Conservation (phyloP, 2,329 filamentous ascomycete genomes). For the Sclerotinia spermophila region DNA sequence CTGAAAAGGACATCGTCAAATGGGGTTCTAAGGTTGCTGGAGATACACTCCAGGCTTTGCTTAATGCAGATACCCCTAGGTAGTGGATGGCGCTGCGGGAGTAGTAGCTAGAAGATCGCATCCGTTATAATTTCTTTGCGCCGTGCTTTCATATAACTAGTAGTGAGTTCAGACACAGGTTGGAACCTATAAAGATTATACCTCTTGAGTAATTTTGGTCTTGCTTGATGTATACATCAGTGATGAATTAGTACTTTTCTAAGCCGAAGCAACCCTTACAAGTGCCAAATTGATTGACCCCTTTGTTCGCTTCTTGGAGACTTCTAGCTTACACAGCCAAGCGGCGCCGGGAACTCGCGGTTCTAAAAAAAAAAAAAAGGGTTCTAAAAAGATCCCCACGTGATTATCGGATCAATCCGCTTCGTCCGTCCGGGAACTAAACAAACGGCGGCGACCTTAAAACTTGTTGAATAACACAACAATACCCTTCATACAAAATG, state of each 20-base stretch:
- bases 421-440: constrained; percentile 2
- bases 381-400: neutral
- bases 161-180: neutral
- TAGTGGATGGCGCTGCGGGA: neutral
- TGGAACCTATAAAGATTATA: neutral
- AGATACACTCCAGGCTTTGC: constrained; percentile 32
- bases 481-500: constrained; percentile 45
- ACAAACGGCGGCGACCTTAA: constrained; percentile 15
- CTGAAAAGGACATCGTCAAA: constrained; percentile 47
- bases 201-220: neutral
- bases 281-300: neutral
- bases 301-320: neutral
- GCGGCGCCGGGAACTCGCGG: constrained; percentile 15
- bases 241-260: neutral
- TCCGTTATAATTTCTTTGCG: neutral
- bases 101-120: neutral
- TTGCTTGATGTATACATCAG: neutral
- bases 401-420: constrained; percentile 11
- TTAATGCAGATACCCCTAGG: constrained; percentile 14
- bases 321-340: neutral
- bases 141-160: neutral
- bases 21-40: constrained; percentile 47
- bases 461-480: constrained; percentile 24
- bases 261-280: neutral
- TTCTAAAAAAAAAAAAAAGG: neutral